Base-by-base conservation (phyloP, 148 eudicot genomes). In the Chenopodium album region DNA sequence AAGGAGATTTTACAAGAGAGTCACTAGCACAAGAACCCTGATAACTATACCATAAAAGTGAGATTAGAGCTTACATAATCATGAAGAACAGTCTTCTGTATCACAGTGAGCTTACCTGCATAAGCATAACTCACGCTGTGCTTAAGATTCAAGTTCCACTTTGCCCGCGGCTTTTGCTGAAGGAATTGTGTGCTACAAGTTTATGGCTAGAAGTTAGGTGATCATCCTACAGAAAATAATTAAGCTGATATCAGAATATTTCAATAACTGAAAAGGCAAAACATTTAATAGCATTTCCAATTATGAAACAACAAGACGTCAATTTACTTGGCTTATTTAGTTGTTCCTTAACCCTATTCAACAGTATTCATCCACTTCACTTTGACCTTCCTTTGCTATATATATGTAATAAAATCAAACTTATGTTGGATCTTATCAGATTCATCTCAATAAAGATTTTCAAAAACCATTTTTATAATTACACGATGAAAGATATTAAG, bases 131-230 rank as follows among this genome's bases (percentile, higher is more conserved):
- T 70, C 22, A 50, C 32, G 78, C 13, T 29, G 23, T 9, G 70
- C 19, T 65, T n/a, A 48, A 20, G 14, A 41, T 26, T 76, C 75
- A 81, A 28, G 70, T 23, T 79, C 86, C 93, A 85, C 81, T 92
- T 78, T 88, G 89, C 34, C 95, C 98, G 73, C 81, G 92, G 82
- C 92, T 91, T 89, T 87, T 92, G 86, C 91, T 96, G 83, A 96
- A 94, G 81, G 99, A 96, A 82, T 94, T 91, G 34, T 87, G 95
- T 26, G 98, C 83, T 80, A 94, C 80, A 82, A 92, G 94, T 80
- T 94, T 96, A 67, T 85, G 84, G 75, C 90, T 87, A 62, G 96
- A 79, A 77, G 92, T 75, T 37, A 44, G 86, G 76, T 89, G 92
- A 81, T 96, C 99, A 88, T 96, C 97, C 99, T 96, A 81, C 23